These are phyloP conservation scores for Dendrobium officinale DNA, from an alignment of 106 monocot species.

Conservation along the genomic window DNA sequence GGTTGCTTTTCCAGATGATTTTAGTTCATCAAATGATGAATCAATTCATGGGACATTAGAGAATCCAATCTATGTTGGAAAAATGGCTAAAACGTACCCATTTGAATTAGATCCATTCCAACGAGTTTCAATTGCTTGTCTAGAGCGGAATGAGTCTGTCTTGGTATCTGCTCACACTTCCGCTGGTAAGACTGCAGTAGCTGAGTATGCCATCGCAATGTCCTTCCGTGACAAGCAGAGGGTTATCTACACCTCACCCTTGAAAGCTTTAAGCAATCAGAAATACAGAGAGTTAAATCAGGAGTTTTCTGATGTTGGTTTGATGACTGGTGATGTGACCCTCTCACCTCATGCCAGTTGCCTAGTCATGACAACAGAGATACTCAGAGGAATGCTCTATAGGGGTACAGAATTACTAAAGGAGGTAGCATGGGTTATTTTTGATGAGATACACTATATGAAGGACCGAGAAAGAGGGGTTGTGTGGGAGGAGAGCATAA, in stretches of 20 bases:
- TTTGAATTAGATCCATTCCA: slow-evolving; percentile 94
- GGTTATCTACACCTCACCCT: slow-evolving; percentile 93
- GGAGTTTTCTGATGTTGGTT: slow-evolving; percentile 92
- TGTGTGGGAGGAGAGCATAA: slow-evolving; percentile 99
- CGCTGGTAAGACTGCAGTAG: slow-evolving; percentile 92
- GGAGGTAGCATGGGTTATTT: slow-evolving; percentile 98
- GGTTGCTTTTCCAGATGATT: slow-evolving; percentile 77
- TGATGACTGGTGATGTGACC: slow-evolving; percentile 96
- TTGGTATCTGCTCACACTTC: slow-evolving; percentile 97
- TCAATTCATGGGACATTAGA: slow-evolving; percentile 60
- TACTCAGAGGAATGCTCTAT: slow-evolving; percentile 94
- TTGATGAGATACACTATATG: slow-evolving; percentile 99
- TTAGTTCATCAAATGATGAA: slow-evolving; percentile 44
- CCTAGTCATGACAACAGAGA: slow-evolving; percentile 97
- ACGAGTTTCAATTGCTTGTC: slow-evolving; percentile 76
- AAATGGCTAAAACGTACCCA: slow-evolving; percentile 85
- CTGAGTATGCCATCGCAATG: slow-evolving; percentile 97
- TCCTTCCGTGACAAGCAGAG: slow-evolving; percentile 91
- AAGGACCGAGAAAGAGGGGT: slow-evolving; percentile 98
- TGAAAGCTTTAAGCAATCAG: slow-evolving; percentile 97
- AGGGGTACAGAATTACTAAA: slow-evolving; percentile 92
- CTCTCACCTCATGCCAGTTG: slow-evolving; percentile 90
- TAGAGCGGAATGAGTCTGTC: slow-evolving; percentile 87
- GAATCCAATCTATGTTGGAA: slow-evolving; percentile 55
- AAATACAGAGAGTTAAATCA: slow-evolving; percentile 91